phyloP scores from a whole-genome alignment of 192 early-diverging fungal species.

The Obelidium mucronatum region DNA sequence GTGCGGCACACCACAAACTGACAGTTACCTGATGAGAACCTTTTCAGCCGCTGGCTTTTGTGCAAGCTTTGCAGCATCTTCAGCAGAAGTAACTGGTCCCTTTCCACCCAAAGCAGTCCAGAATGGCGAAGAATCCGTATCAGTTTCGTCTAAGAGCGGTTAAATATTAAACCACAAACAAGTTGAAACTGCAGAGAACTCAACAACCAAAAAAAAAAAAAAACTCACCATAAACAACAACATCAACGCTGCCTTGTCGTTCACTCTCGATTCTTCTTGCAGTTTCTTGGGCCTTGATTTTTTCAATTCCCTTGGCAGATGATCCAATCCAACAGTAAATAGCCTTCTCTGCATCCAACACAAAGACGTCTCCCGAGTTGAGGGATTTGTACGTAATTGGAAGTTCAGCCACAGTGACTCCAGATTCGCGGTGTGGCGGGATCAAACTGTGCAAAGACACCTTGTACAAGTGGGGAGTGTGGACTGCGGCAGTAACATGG shows the following conservation, averaged over 20 bases:
- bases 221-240: slow-evolving; percentile 68
- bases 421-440: slow-evolving; percentile 23
- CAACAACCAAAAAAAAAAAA: background rate
- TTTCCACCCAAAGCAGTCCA: slow-evolving; percentile 70
- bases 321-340: slow-evolving; percentile 77
- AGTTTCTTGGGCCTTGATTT: slow-evolving; percentile 74
- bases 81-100: slow-evolving; percentile 63
- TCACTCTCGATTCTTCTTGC: slow-evolving; percentile 65
- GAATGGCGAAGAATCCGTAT: slow-evolving; percentile 62
- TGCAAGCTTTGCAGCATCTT: slow-evolving; percentile 25
- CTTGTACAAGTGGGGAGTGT: slow-evolving; percentile 62
- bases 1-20: background rate
- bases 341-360: slow-evolving; percentile 72
- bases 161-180: background rate
- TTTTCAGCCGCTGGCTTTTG: slow-evolving; percentile 40
- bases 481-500: slow-evolving; percentile 61
- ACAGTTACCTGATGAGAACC: slow-evolving; percentile 51
- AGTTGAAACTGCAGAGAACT: slow-evolving; percentile 3
- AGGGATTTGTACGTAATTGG: slow-evolving; percentile 55
- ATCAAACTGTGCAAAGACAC: slow-evolving; percentile 52
- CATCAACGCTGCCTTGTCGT: slow-evolving; percentile 62
- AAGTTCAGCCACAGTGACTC: slow-evolving; percentile 70
- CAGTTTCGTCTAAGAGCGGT: slow-evolving; percentile 59
- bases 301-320: slow-evolving; percentile 68
- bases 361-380: slow-evolving; percentile 78